Evolutionary conservation across 2,329 filamentous ascomycete species (phyloP), one percentile per base, ranked within the genome.

Genomic region (Pseudogymnoascus sp.): DNA sequence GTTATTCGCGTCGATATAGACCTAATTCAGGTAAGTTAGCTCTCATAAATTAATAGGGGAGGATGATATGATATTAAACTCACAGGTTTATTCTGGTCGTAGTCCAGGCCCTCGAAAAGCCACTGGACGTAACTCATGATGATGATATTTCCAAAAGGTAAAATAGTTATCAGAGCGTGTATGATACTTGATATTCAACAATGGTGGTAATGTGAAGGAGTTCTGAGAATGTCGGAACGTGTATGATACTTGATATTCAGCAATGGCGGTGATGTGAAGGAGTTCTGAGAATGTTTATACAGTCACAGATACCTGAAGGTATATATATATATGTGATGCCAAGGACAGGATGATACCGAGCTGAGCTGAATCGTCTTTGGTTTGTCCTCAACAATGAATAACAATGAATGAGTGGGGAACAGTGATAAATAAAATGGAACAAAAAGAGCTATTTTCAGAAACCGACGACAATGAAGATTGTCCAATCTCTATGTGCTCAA

Each of bases 71-170:
- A 44, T 19, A 29, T 44, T 5, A 17, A 61, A 62, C 60, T 44
- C 17, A 62, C 60, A 2, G 60, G 60, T 31, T 62, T 62, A 26
- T 62, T 35, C 21, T 56, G 40, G 29, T 62, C 40, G n/a, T 62
- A 62, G 37, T 33, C 26, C 1, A 21, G 15, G 13, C 40, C 40
- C 19, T 53, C 40, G 15, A 62, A 62, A 19, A 53, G 37, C 35
- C 40, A 62, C 29, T 44, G 29, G 13, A 62, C 40, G 60, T 46
- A 53, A 17, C 29, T 33, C 60, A 62, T 62, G 23, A 19, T 42
- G 59, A 31, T 4, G 19, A 56, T 56, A 35, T 56, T 19, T 56
- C 29, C n/a, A 19, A 40, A 60, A 13, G 23, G 1, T 21, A 21
- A 21, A 10, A 31, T 2, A 38, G 56, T 38, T 9, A 6, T 38